These are phyloP conservation scores for Lipomyces spencermartinsiae DNA, from an alignment of 805 yeast species.

Conservation along the genomic window DNA sequence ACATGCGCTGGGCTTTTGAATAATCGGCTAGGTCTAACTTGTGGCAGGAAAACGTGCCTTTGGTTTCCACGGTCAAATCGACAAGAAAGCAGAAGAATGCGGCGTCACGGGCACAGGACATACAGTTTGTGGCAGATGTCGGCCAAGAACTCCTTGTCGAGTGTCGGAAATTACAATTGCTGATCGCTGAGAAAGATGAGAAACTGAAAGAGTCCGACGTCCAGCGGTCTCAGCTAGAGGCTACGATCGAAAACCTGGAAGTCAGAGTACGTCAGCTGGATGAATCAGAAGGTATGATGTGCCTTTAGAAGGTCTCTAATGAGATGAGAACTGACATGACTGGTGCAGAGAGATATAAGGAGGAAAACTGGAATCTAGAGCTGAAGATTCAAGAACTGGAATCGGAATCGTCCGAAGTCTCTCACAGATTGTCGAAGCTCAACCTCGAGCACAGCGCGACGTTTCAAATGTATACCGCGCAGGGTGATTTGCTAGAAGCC, in stretches of 20 bases:
- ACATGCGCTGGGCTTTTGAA: background rate
- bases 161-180: slow-evolving; percentile 45
- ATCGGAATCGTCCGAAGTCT: slow-evolving; percentile 38
- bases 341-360: slow-evolving; percentile 43
- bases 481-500: slow-evolving; percentile 43
- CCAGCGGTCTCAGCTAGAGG: slow-evolving; percentile 36
- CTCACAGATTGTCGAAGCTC: slow-evolving; percentile 40
- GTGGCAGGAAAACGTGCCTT: slow-evolving; percentile 18
- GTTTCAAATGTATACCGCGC: slow-evolving; percentile 37
- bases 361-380: slow-evolving; percentile 50
- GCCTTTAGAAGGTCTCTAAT: slow-evolving; percentile 18
- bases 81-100: slow-evolving; percentile 32
- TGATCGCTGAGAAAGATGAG: slow-evolving; percentile 38
- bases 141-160: slow-evolving; percentile 45
- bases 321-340: slow-evolving; percentile 24
- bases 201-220: slow-evolving; percentile 33
- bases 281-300: slow-evolving; percentile 39
- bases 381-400: slow-evolving; percentile 45
- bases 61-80: slow-evolving; percentile 3
- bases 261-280: slow-evolving; percentile 35
- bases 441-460: slow-evolving; percentile 40
- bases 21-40: background rate
- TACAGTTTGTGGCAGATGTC: slow-evolving; percentile 45
- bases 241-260: slow-evolving; percentile 37
- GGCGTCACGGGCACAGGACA: slow-evolving; percentile 36